Conservation (phyloP, 768 basidiomycete species). For the Suillus spraguei region DNA sequence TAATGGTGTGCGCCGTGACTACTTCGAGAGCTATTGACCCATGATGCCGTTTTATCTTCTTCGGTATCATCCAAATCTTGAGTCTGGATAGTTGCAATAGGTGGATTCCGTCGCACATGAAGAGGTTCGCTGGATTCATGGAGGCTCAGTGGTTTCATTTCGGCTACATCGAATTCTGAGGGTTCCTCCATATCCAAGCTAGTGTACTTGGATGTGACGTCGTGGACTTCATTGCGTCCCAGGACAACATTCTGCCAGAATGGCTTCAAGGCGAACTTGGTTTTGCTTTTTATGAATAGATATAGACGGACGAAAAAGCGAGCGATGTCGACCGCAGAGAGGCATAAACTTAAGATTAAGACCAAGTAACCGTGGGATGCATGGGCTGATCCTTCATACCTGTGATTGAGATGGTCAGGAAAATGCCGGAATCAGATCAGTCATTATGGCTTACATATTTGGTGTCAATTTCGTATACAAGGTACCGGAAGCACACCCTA, state of each 20-base stretch:
- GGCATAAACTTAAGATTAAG: conserved; percentile 44
- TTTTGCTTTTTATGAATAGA: conserved; percentile 45
- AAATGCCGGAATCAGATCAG: neutral
- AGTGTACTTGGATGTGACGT: conserved; percentile 49
- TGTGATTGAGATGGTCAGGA: conserved; percentile 29
- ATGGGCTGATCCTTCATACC: conserved; percentile 73
- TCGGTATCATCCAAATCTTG: conserved; percentile 26
- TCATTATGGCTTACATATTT: conserved; percentile 61
- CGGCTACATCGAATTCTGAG: conserved; percentile 54
- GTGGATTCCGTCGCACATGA: conserved; percentile 21
- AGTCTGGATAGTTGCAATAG: conserved; percentile 29
- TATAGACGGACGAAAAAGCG: conserved; percentile 52
- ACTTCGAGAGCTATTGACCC: conserved; percentile 45
- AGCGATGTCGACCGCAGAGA: conserved; percentile 59
- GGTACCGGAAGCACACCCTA: conserved; percentile 70
- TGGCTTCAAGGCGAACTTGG: conserved; percentile 45
- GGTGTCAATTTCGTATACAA: conserved; percentile 81
- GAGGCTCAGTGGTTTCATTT: conserved; percentile 36
- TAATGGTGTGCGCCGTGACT: conserved; percentile 28
- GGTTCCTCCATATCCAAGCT: conserved; percentile 57
- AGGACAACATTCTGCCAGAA: conserved; percentile 65
- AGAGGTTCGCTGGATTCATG: conserved; percentile 10
- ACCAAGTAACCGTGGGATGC: conserved; percentile 62
- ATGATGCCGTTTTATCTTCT: conserved; percentile 48
- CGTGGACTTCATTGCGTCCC: conserved; percentile 40